A percentile compares a stretch with the other conserved stretches of the same genome.
Conservation (phyloP, 2,329 filamentous ascomycete species). For the Phialocephala subalpina region DNA sequence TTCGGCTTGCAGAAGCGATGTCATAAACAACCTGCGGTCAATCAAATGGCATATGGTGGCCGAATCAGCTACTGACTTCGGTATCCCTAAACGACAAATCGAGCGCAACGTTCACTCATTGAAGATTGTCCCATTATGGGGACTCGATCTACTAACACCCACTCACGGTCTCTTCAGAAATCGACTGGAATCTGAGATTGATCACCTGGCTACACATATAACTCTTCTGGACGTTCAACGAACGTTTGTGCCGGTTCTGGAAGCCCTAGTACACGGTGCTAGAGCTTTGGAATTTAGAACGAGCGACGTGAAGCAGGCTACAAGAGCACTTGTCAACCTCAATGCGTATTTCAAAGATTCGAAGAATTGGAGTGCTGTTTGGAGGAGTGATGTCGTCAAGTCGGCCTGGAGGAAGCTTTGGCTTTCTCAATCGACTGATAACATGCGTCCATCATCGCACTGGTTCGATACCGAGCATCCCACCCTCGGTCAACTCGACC, state of each 20-base stretch:
- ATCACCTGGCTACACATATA: constrained; percentile 36
- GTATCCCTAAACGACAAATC: constrained; percentile 56
- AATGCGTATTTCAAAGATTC: constrained; percentile 48
- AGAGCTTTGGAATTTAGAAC: constrained; percentile 54
- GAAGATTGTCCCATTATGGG: constrained; percentile 58
- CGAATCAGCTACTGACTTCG: constrained; percentile 58
- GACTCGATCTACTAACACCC: constrained; percentile 56
- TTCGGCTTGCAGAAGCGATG: constrained; percentile 57
- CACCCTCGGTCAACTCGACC: constrained; percentile 21
- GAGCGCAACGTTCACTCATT: constrained; percentile 57
- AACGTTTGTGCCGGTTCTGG: constrained; percentile 60
- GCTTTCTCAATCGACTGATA: constrained; percentile 52
- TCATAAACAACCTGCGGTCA: constrained; percentile 55
- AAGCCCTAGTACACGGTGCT: constrained; percentile 56
- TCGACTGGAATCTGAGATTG: constrained; percentile 56
- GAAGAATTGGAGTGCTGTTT: constrained; percentile 54
- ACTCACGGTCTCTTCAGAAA: constrained; percentile 58
- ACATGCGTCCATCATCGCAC: constrained; percentile 50
- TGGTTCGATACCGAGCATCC: constrained; percentile 53
- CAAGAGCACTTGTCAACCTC: constrained; percentile 36
- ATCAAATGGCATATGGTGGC: constrained; percentile 59
- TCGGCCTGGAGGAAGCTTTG: constrained; percentile 54
- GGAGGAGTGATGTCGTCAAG: constrained; percentile 54
- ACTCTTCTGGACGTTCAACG: constrained; percentile 52
- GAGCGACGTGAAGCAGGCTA: constrained; percentile 53